These are phyloP conservation scores for Leccinum laetum DNA, from an alignment of 1,284 basidiomycete genomes.

Conservation along the genomic window DNA sequence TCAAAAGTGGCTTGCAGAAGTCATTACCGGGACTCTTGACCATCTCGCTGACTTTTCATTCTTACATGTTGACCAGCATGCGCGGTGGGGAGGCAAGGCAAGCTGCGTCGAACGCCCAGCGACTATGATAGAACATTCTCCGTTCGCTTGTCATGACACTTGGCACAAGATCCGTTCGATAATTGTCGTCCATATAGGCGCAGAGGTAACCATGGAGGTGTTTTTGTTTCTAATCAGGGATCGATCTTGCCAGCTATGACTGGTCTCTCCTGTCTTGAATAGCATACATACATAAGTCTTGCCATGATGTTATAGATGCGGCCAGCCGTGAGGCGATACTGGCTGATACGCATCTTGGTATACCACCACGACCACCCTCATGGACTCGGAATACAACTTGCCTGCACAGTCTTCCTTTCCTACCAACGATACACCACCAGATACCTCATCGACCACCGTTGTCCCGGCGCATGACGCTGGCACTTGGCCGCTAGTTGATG, in stretches of 20 bases:
- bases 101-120: too few relatives aligned
- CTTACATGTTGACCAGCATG: background rate
- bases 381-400: background rate
- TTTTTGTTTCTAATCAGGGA: background rate
- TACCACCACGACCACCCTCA: conserved; percentile 21
- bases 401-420: background rate
- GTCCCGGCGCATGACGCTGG: background rate
- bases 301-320: background rate
- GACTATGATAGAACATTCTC: background rate
- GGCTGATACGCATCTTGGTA: conserved; percentile 4
- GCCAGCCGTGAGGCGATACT: background rate
- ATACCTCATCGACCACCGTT: background rate
- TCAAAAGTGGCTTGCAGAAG: conserved; percentile 72
- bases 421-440: background rate
- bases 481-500: background rate
- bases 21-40: conserved; percentile 50
- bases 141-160: background rate
- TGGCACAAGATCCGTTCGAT: background rate
- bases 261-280: background rate
- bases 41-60: conserved; percentile 32
- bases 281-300: background rate
- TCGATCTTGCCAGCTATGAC: background rate
- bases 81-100: too few relatives aligned
- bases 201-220: background rate
- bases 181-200: background rate